phyloP scores from a whole-genome alignment of 441 rosid genomes.

The Rhodomyrtus psidioides region DNA sequence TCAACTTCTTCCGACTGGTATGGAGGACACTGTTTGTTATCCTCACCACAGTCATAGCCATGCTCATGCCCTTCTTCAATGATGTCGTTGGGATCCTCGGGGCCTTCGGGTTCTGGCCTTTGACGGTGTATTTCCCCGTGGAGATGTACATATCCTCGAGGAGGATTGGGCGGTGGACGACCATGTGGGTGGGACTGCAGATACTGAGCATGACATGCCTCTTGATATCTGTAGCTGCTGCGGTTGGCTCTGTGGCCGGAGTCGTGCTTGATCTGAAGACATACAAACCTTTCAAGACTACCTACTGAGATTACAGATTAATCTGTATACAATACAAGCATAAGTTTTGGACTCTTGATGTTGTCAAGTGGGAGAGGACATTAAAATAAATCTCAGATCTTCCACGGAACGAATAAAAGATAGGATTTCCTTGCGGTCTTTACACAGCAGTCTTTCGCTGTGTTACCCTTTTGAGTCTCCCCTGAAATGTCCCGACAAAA shows the following conservation, averaged over 20 bases:
- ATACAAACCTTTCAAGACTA: constrained; percentile 31
- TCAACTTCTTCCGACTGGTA: constrained; percentile 39
- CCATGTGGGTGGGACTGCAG: constrained; percentile 26
- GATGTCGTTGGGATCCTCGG: constrained; percentile 51
- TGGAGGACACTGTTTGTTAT: constrained; percentile 58
- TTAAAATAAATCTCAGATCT: neutral
- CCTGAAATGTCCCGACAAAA: neutral
- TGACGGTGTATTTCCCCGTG: constrained; percentile 31
- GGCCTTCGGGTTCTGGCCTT: constrained; percentile 37
- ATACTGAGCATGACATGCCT: constrained; percentile 23
- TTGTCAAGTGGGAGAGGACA: neutral
- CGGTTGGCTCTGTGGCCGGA: constrained; percentile 31
- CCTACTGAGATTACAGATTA: constrained; percentile 6
- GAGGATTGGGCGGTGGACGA: constrained; percentile 18
- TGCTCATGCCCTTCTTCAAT: constrained; percentile 67
- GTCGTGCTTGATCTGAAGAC: constrained; percentile 36
- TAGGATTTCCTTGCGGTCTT: neutral
- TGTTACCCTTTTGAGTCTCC: neutral
- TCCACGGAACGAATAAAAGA: neutral
- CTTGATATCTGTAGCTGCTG: constrained; percentile 21
- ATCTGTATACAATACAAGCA: neutral
- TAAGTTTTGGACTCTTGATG: neutral
- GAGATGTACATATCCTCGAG: constrained; percentile 29
- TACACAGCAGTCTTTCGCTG: neutral
- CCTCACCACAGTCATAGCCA: constrained; percentile 29